Conservation (phyloP, 805 yeast genomes). For the Ogataea allantospora region DNA sequence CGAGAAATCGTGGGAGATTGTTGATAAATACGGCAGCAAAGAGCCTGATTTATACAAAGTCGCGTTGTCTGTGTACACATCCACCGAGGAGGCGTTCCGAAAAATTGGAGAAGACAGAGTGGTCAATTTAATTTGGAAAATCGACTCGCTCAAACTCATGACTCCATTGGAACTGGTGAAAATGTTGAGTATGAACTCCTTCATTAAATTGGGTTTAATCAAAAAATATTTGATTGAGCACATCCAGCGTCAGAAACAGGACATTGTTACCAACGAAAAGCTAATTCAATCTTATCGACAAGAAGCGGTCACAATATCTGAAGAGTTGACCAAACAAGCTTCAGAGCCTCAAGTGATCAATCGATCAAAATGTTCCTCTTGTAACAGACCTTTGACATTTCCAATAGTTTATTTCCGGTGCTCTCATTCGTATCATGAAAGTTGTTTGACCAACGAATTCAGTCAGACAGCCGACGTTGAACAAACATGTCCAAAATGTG, state of each 20-base stretch:
- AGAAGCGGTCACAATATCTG: constrained; percentile 59
- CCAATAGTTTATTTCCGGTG: constrained; percentile 87
- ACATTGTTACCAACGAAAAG: constrained; percentile 64
- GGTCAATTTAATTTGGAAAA: constrained; percentile 48
- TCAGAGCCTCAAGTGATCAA: constrained; percentile 52
- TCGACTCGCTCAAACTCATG: constrained; percentile 52
- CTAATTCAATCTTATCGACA: constrained; percentile 63
- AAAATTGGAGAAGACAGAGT: constrained; percentile 53
- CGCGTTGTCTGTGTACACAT: constrained; percentile 62
- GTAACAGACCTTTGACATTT: constrained; percentile 62
- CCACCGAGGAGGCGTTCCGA: constrained; percentile 49
- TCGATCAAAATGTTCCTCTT: constrained; percentile 61
- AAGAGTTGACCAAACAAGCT: constrained; percentile 50
- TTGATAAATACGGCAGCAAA: constrained; percentile 56
- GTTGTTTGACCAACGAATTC: constrained; percentile 46
- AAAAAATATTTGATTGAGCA: constrained; percentile 64
- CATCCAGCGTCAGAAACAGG: constrained; percentile 57
- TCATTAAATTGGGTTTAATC: constrained; percentile 59
- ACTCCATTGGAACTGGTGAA: constrained; percentile 79
- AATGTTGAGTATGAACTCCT: constrained; percentile 59
- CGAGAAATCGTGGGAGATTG: constrained; percentile 51
- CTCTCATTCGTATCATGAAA: constrained; percentile 80
- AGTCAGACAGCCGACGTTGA: constrained; percentile 15
- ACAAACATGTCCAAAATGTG: constrained; percentile 67
- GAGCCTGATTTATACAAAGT: constrained; percentile 66